These are phyloP conservation scores for Melanomma pulvis-pyrius DNA, from an alignment of 495 filamentous ascomycete genomes.

Conservation along the genomic window DNA sequence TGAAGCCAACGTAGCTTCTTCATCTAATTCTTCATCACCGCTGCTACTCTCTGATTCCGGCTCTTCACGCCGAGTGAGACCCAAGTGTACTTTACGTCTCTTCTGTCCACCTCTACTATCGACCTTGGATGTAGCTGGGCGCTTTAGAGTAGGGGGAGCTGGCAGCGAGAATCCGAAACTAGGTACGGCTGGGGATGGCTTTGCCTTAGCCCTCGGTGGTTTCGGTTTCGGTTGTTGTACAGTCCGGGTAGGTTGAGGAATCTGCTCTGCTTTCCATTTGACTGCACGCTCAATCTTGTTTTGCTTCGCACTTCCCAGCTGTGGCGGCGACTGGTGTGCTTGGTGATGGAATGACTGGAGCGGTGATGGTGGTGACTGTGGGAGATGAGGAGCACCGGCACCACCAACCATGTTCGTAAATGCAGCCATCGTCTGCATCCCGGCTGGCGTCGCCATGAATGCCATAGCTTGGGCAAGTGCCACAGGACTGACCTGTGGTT, in stretches of 20 bases:
- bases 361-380: background rate
- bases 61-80: slow-evolving; percentile 74
- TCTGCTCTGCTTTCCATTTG: background rate
- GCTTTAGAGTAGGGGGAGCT: slow-evolving; percentile 51
- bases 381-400: background rate
- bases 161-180: slow-evolving; percentile 64
- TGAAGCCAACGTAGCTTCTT: slow-evolving; percentile 55
- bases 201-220: slow-evolving; percentile 44
- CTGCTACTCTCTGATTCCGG: slow-evolving; percentile 66
- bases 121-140: slow-evolving; percentile 51
- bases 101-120: slow-evolving; percentile 61
- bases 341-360: background rate
- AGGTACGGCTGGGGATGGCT: slow-evolving; percentile 56
- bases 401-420: slow-evolving; percentile 8
- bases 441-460: slow-evolving; percentile 21
- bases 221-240: slow-evolving; percentile 8
- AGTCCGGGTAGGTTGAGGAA: background rate
- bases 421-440: slow-evolving; percentile 14
- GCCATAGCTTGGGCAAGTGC: slow-evolving; percentile 27
- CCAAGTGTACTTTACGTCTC: slow-evolving; percentile 77
- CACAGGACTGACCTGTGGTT: slow-evolving; percentile 13
- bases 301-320: background rate
- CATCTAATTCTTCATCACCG: slow-evolving; percentile 66
- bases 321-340: background rate
- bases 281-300: slow-evolving; percentile 9